phyloP scores from a whole-genome alignment of 345 rosid genomes.

The Euclidium syriacum region DNA sequence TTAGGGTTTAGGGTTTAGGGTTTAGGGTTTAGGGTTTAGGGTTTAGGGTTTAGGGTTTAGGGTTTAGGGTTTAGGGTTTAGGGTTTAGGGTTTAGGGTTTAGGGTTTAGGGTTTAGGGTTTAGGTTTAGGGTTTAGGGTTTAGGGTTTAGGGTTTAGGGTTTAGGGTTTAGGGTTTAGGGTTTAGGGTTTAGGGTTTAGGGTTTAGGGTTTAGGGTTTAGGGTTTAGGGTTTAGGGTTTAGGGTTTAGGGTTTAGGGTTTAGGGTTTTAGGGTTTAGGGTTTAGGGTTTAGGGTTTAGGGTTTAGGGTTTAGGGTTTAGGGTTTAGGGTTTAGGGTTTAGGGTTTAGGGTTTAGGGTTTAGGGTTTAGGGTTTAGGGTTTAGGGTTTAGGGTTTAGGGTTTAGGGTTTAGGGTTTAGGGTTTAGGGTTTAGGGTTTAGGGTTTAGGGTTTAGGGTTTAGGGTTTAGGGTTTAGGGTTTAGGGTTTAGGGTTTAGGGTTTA shows the following conservation, averaged over 20 bases:
- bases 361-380: slow-evolving; percentile 8
- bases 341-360: slow-evolving; percentile 6
- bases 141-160: neutral
- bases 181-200: neutral
- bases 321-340: neutral
- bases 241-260: neutral
- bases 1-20: neutral
- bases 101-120: neutral
- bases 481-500: neutral
- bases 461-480: neutral
- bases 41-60: neutral
- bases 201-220: neutral
- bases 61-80: neutral
- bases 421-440: slow-evolving; percentile 2
- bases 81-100: neutral
- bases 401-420: slow-evolving; percentile 2
- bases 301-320: neutral
- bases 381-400: slow-evolving; percentile 8
- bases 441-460: slow-evolving; percentile 5
- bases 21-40: slow-evolving; percentile 7
- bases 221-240: neutral
- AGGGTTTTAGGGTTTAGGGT: slow-evolving; percentile 1
- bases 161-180: neutral
- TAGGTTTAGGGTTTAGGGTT: neutral
- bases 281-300: slow-evolving; percentile 4